Evolutionary conservation across 176 grass and related monocot genomes (phyloP), one percentile per base, ranked within the genome.

Genomic region (Alopecurus myosuroides): DNA sequence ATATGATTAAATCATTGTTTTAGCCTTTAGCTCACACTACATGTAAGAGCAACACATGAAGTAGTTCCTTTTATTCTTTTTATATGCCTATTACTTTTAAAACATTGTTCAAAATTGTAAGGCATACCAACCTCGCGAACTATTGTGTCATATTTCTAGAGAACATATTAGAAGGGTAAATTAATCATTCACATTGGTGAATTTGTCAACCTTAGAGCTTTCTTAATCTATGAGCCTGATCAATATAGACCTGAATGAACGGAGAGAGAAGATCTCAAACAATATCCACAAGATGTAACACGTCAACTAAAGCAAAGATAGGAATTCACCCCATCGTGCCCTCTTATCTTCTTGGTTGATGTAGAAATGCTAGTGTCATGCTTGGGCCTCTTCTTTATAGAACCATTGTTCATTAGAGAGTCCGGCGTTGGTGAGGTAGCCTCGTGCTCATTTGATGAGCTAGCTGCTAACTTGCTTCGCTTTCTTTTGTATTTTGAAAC

Each of bases 401-500:
- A 81, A 84, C 76, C 65, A 77, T 84, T 66, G 60, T 58, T 87
- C 57, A 61, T 70, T 68, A 79, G 76, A 78, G 87, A 84, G 30
- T 85, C 91, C 61, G 89, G 64, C 80, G 76, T 70, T 90, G 87
- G 82, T 70, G 84, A 89, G 34, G 84, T 34, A 68, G 74, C 78
- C 37, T 94, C 91, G 56, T 99, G 93, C 28, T 89, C 89, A 67
- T 90, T 86, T 57, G 92, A 99, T 62, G 89, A 76, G 58, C 87
- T 84, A 78, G 89, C 81, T 80, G 77, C 86, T 69, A 84, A 85
- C 75, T 86, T 80, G 77, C 88, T 92, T 57, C 90, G 90, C 88
- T 94, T 99, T 44, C 97, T 94, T 88, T 96, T 99, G 31, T 91
- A 89, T 89, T 96, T 99, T 57, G 88, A 85, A 81, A 90, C 83